Percentiles rank a stretch among this genome's conserved stretches.
Evolutionary conservation across 2,329 filamentous ascomycete species (phyloP).

Genomic region (Gyromitra esculenta): DNA sequence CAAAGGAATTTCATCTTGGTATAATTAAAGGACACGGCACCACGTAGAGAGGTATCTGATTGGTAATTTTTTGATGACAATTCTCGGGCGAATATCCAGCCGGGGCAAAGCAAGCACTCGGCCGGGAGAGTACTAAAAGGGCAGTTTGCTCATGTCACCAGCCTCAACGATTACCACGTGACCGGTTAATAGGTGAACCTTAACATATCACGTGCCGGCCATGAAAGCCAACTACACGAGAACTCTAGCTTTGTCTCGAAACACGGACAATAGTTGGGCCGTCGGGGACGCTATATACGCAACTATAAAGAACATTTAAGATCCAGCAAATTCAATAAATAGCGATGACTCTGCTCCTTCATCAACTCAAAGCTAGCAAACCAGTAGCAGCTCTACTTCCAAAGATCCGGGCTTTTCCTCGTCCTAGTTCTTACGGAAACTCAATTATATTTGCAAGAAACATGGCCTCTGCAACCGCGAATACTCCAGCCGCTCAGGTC

Average conservation of each 20-base stretch:
- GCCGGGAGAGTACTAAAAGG: not conserved
- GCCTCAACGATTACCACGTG: not conserved
- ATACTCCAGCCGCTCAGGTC: not conserved
- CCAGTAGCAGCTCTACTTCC: not conserved
- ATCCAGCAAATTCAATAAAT: not conserved
- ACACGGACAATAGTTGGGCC: slow-evolving; percentile 4
- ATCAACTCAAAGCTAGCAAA: not conserved
- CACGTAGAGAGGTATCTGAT: not conserved
- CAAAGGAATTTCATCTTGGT: not conserved
- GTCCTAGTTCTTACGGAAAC: not conserved
- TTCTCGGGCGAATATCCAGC: not conserved
- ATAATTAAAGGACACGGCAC: not conserved
- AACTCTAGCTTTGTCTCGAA: too few relatives aligned
- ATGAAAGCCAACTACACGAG: too few relatives aligned
- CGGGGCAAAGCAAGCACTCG: slow-evolving; percentile 23
- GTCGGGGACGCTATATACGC: not conserved
- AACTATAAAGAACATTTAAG: not conserved
- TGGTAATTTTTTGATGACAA: not conserved
- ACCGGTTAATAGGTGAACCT: too few relatives aligned
- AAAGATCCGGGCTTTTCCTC: not conserved
- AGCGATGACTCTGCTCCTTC: slow-evolving; percentile 1
- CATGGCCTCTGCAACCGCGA: not conserved
- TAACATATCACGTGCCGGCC: too few relatives aligned
- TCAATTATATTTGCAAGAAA: not conserved
- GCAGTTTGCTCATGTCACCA: not conserved